These are phyloP conservation scores for Nakaseomyces glabratus DNA, from an alignment of 1,139 yeast genomes.

Conservation along the genomic window DNA sequence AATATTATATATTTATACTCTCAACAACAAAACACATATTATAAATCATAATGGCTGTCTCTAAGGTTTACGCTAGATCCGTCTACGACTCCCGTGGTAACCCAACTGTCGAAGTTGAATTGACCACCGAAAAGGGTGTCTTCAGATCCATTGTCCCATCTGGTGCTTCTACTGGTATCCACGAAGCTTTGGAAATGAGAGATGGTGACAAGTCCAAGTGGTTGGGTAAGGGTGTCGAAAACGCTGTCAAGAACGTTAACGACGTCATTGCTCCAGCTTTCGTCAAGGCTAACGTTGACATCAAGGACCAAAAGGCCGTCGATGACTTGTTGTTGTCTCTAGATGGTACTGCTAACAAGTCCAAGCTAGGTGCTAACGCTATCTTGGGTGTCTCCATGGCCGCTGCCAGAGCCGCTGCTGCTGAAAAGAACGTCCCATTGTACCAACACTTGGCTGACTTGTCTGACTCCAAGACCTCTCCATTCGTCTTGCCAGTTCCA, in stretches of 20 bases:
- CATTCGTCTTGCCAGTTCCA: slow-evolving; percentile 87
- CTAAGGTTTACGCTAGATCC: slow-evolving; percentile 78
- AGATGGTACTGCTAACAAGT: slow-evolving; percentile 92
- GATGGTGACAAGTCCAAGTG: slow-evolving; percentile 90
- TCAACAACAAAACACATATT: slow-evolving; percentile 15
- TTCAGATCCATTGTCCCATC: slow-evolving; percentile 95
- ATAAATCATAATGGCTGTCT: slow-evolving; percentile 38
- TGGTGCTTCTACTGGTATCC: slow-evolving; percentile 93
- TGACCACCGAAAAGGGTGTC: slow-evolving; percentile 74
- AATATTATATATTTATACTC: too few relatives aligned
- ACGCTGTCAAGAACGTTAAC: slow-evolving; percentile 90
- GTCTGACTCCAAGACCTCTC: slow-evolving; percentile 49
- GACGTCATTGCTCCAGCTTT: slow-evolving; percentile 83
- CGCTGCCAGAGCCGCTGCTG: slow-evolving; percentile 92
- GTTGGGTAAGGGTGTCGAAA: slow-evolving; percentile 91
- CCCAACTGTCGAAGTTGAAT: slow-evolving; percentile 94
- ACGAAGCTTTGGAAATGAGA: slow-evolving; percentile 92
- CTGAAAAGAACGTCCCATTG: slow-evolving; percentile 77
- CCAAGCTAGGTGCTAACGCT: slow-evolving; percentile 93
- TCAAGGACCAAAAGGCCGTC: slow-evolving; percentile 67
- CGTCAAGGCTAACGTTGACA: slow-evolving; percentile 60
- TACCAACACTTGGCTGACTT: slow-evolving; percentile 76
- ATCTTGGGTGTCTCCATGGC: slow-evolving; percentile 91
- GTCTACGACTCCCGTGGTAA: slow-evolving; percentile 98
- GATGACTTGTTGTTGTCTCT: slow-evolving; percentile 70